Base-by-base conservation (phyloP, 805 yeast species). In the Wickerhamiella brachini region DNA sequence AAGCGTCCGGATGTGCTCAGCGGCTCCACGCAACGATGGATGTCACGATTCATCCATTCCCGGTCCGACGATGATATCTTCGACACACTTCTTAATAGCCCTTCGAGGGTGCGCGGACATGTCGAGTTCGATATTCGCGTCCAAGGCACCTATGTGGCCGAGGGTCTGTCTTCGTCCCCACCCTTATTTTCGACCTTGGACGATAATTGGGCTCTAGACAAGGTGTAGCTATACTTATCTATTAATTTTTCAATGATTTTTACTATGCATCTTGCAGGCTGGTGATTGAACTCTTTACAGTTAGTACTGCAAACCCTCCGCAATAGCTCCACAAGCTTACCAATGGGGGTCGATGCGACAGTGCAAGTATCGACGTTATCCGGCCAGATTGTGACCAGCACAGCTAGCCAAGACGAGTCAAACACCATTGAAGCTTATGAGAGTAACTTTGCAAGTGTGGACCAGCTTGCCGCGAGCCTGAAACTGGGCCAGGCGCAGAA, bases 401-500 rank as follows among this genome's bases (percentile, higher is more conserved):
- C 48, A 13, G 50, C 22, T 18, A 38, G 22, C n/a, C 39, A 23
- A 15, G 29, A 31, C 38, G 29, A 38, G 24, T 13, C 41, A 17
- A 20, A 12, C 15, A 12, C 17, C 5, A 46, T 51, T 10, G 51
- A 42, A 8, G 23, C 22, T 3, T 29, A 24, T 8, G 54, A 53
- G n/a, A 34, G 51, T 29, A 41, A 44, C 23, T 52, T 54, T 37
- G 48, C 45, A 5, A 18, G 29, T 20, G 49, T 55, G 31, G 47
- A 54, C 45, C 52, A 44, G 53, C 54, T 56, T 7, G 51, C 57
- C 10, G 17, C 18, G 26, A 49, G 31, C 26, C 57, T 57, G 21
- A 56, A 55, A 29, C 47, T 57, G 49, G 61, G 61, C 26, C 51
- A 54, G n/a, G 45, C 55, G n/a, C 48, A 43, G 37, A 54, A 54